phyloP scores from a whole-genome alignment of 495 filamentous ascomycete species.

The Wilcoxina mikolae region DNA sequence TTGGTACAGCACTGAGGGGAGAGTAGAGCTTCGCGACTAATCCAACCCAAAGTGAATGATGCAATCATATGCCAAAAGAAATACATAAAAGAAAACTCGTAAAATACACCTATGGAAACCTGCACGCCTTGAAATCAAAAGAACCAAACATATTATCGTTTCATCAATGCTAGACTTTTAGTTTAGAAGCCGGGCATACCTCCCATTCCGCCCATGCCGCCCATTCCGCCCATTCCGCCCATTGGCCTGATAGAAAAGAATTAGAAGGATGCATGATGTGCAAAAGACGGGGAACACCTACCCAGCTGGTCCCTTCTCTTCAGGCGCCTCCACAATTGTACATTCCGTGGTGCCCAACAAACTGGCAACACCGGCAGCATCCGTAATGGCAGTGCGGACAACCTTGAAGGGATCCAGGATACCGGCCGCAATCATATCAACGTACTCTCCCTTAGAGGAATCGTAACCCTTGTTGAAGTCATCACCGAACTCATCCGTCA shows the following conservation, averaged over 20 bases:
- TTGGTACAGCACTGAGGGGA: neutral
- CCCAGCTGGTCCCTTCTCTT: slow-evolving; percentile 78
- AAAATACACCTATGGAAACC: neutral
- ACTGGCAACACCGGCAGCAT: slow-evolving; percentile 91
- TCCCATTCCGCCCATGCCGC: slow-evolving; percentile 54
- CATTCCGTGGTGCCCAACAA: slow-evolving; percentile 97
- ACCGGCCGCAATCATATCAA: slow-evolving; percentile 93
- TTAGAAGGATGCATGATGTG: too few relatives aligned
- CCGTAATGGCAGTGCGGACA: slow-evolving; percentile 83
- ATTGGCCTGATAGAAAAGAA: slow-evolving; percentile 36
- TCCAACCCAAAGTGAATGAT: neutral
- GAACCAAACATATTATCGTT: neutral
- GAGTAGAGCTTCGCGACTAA: neutral
- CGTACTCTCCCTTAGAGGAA: slow-evolving; percentile 89
- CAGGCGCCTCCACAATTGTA: slow-evolving; percentile 86
- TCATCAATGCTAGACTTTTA: neutral
- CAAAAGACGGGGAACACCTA: too few relatives aligned
- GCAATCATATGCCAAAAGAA: neutral
- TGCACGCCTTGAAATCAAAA: neutral
- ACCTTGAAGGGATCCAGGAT: slow-evolving; percentile 99
- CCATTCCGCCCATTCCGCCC: slow-evolving; percentile 53
- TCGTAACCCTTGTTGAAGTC: slow-evolving; percentile 99
- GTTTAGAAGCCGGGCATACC: slow-evolving; percentile 30
- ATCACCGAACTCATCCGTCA: slow-evolving; percentile 76
- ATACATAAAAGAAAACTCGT: neutral